Percentiles rank a stretch among this genome's conserved stretches.
phyloP scores from a whole-genome alignment of 2,329 filamentous ascomycete genomes.

The Colletotrichum chlorophyti region DNA sequence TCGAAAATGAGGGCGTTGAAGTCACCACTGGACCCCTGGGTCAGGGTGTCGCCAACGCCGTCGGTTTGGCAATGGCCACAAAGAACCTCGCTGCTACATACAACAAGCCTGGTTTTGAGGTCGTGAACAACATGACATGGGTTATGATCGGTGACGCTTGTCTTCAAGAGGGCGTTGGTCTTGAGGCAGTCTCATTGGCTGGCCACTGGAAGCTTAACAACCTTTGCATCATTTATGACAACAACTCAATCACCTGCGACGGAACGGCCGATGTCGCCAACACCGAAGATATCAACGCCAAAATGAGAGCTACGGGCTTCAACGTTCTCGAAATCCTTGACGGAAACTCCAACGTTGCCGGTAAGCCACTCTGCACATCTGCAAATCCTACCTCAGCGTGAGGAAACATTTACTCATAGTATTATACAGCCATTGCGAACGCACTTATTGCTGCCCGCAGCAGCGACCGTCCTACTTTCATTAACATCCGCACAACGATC shows the following conservation, averaged over 20 bases:
- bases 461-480: constrained; percentile 59
- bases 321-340: constrained; percentile 60
- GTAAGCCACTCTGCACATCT: background rate
- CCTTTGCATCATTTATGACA: constrained; percentile 64
- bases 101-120: constrained; percentile 54
- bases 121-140: constrained; percentile 58
- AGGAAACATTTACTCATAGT: background rate
- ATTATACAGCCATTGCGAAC: constrained; percentile 40
- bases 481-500: constrained; percentile 64
- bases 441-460: constrained; percentile 52
- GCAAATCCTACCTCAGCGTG: background rate
- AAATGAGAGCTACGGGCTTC: constrained; percentile 64
- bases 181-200: constrained; percentile 62
- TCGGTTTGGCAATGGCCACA: constrained; percentile 63
- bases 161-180: constrained; percentile 62
- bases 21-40: constrained; percentile 66
- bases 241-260: constrained; percentile 66
- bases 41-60: constrained; percentile 64
- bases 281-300: constrained; percentile 62
- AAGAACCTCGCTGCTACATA: constrained; percentile 61
- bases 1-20: constrained; percentile 62
- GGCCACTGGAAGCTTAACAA: constrained; percentile 63
- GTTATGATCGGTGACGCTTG: constrained; percentile 66
- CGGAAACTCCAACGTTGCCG: constrained; percentile 56
- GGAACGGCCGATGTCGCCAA: constrained; percentile 60